phyloP scores from a whole-genome alignment of 345 rosid genomes.

The Euclidium syriacum region DNA sequence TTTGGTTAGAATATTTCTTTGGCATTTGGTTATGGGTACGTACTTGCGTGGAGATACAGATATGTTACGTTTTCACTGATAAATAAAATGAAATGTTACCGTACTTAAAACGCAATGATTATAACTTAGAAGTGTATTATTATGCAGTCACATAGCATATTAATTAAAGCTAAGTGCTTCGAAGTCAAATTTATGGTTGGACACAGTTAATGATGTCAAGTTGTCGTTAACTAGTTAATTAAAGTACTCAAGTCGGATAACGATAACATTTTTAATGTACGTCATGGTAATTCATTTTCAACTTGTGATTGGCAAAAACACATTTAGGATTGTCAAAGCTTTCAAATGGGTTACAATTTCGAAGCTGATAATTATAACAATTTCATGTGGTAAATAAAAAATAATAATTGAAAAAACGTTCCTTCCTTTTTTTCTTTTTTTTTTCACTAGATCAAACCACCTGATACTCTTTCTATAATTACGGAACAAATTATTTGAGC shows the following conservation, averaged over 20 bases:
- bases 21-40: not conserved
- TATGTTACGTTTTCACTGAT: not conserved
- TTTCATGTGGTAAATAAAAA: too few relatives aligned
- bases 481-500: too few relatives aligned
- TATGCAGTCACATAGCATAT: too few relatives aligned
- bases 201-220: not conserved
- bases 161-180: not conserved
- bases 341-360: too few relatives aligned
- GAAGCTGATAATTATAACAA: too few relatives aligned
- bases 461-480: too few relatives aligned
- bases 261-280: not conserved
- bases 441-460: too few relatives aligned
- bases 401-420: too few relatives aligned
- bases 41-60: not conserved
- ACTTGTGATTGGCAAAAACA: too few relatives aligned
- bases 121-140: not conserved
- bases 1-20: constrained; percentile 15
- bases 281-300: too few relatives aligned
- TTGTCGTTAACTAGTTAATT: not conserved
- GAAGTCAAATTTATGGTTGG: constrained; percentile 21
- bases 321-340: too few relatives aligned
- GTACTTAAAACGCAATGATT: not conserved
- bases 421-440: too few relatives aligned
- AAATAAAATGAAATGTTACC: not conserved
- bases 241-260: not conserved